Evolutionary conservation across 768 basidiomycete species (phyloP), one percentile per base, ranked within the genome.

Genomic region (Suillus subalutaceus): DNA sequence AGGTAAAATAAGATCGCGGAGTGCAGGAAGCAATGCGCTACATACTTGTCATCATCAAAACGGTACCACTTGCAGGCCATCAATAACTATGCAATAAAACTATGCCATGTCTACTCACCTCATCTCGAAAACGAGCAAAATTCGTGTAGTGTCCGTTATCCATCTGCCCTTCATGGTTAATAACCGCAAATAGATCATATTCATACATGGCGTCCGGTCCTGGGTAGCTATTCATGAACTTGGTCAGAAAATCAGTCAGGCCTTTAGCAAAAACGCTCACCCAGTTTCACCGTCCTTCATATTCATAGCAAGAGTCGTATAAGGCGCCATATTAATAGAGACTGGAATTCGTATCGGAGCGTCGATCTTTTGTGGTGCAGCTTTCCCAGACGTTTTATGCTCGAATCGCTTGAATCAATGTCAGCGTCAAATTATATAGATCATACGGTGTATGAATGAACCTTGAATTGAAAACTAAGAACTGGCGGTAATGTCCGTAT

Each of bases 61-160:
- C 90, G 90, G 79, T 92, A 97, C 94, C 94, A 98, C 90, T 96
- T 75, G 32, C 38, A 52, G 62, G 7, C 38, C 60, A 64, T 50
- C 30, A 63, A 53, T 26, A 43, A 0, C 20, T 38, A 48, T 20
- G 38, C 38, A 62, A 23, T 61, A 67, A 18, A 37, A 66, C 26
- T 61, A 44, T 44, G 20, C 4, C 15, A 43, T 41, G 44, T 30
- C n/a, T 35, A 80, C 90, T 67, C 69, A 93, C 91, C 80, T 95
- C 94, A 72, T 97, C 91, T 64, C 90, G 86, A 71, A 88, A 94
- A 32, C 93, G 85, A 18, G 92, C 90, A 75, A 85, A 96, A 74
- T 91, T 92, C 37, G 91, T 95, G 77, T 97, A 99, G 72, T 99
- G 97, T 0, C 96, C 97, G 64, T 94, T 97, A 75, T 96, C 90